A percentile compares a stretch with the other conserved stretches of the same genome.
phyloP scores from a whole-genome alignment of 148 eudicot species.

The Salicornia ramosissima region DNA sequence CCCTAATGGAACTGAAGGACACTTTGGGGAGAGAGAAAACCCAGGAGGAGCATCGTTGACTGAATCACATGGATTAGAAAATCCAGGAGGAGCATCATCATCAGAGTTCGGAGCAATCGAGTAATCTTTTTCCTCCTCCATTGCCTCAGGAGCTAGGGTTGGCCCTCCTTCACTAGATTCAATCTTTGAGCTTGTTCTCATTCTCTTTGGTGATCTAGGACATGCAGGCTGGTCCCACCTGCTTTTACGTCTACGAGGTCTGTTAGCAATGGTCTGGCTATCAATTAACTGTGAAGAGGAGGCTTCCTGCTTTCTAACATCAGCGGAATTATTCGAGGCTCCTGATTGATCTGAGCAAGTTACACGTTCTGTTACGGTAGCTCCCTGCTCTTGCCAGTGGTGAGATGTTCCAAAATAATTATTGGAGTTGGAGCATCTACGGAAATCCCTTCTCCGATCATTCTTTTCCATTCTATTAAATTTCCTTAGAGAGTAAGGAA shows the following conservation, averaged over 20 bases:
- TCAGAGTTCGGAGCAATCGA: conserved; percentile 25
- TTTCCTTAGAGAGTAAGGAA: conserved; percentile 53
- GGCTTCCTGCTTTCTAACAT: conserved; percentile 32
- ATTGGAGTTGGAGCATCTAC: conserved; percentile 30
- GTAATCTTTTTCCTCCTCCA: conserved; percentile 11
- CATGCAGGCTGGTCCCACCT: conserved; percentile 75
- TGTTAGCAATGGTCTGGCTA: conserved; percentile 22
- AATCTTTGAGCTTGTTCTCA: conserved; percentile 22
- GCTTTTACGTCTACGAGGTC: conserved; percentile 73
- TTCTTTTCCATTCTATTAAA: conserved; percentile 39
- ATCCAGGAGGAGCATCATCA: conserved; percentile 46
- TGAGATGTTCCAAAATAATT: conserved; percentile 32
- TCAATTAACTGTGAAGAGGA: conserved; percentile 31
- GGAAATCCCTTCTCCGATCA: conserved; percentile 41
- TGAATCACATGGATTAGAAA: conserved; percentile 23
- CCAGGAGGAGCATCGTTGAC: conserved; percentile 54
- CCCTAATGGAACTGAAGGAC: conserved; percentile 36
- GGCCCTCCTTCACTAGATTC: conserved; percentile 13
- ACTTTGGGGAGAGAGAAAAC: conserved; percentile 31
- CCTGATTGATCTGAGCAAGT: conserved; percentile 33
- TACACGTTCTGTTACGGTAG: conserved; percentile 34
- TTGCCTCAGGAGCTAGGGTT: conserved; percentile 2
- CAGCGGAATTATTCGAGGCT: conserved; percentile 21
- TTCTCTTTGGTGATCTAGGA: conserved; percentile 16
- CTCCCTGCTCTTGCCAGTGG: conserved; percentile 36